phyloP scores from a whole-genome alignment of 2,329 filamentous ascomycete genomes.

The Xylaria sp. region DNA sequence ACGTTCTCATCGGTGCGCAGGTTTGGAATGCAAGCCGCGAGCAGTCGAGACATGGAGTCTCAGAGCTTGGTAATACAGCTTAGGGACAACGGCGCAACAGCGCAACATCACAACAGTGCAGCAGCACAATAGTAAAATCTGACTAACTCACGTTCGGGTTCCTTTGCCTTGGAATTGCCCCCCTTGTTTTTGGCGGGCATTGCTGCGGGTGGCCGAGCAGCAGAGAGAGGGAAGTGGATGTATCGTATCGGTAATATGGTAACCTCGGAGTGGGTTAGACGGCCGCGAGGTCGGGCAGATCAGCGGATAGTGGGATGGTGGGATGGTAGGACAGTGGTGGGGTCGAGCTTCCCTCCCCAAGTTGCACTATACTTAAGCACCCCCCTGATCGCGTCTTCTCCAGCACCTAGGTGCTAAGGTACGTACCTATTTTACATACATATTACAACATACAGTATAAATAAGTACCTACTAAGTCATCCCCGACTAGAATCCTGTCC shows the following conservation, averaged over 20 bases:
- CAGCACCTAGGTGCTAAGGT: background rate
- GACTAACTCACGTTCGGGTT: slow-evolving; percentile 36
- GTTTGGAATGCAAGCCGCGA: slow-evolving; percentile 6
- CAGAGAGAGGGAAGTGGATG: slow-evolving; percentile 1
- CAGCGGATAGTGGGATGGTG: background rate
- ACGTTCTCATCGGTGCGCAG: background rate
- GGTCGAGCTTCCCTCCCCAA: background rate
- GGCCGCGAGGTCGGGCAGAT: background rate
- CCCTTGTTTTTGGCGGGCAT: slow-evolving; percentile 44
- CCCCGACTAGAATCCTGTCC: no score
- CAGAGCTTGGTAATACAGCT: slow-evolving; percentile 17
- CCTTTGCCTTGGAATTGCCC: slow-evolving; percentile 35
- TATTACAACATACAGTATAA: background rate
- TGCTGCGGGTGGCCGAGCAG: slow-evolving; percentile 23
- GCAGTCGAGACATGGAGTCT: background rate
- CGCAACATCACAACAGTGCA: no score
- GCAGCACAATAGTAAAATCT: slow-evolving; percentile 4
- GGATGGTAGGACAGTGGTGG: slow-evolving; percentile 21
- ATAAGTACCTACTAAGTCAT: no score
- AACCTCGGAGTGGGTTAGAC: background rate
- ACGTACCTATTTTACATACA: background rate
- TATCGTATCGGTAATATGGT: background rate
- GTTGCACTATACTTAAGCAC: no score
- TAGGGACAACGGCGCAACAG: no score
- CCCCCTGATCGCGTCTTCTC: background rate